Evolutionary conservation across 169 alveolate species (phyloP), one percentile per base, ranked within the genome.

Genomic region (Hepatocystis sp.): DNA sequence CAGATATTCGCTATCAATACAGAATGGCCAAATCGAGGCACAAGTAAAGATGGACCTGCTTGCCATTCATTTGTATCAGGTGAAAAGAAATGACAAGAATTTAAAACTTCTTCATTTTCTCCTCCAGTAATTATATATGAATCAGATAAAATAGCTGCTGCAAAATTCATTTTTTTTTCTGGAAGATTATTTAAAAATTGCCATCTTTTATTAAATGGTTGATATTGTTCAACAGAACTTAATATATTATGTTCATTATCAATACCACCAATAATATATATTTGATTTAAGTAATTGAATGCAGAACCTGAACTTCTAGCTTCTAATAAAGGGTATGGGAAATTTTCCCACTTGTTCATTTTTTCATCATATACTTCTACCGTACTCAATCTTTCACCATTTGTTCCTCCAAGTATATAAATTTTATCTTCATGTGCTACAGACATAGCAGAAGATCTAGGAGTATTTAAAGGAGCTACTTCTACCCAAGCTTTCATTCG

Each of bases 281-380:
- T 49, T 51, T 91, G 95, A 71, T 85, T 86, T 55, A 85, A 60
- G 61, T 88, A 93, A 28, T 84, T 66, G 63, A 91, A 94, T 0
- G 97, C 97, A 2, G 96, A 88, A 0, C 96, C 97, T 0, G 97
- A 95, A 19, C 96, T 90, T 55, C 97, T 90, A 1, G 89, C 97
- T 78, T 94, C 97, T 13, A 94, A 67, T 84, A 94, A 81, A 25
- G 91, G 93, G n/a, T 86, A 88, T 23, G 94, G 91, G 27, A 92
- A 61, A 4, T 71, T 60, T 65, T 93, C 94, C 98, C 97, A 95
- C 65, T 92, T 92, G 66, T 94, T 91, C 93, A 91, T 91, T n/a
- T 95, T 91, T 19, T 94, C 95, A 60, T 94, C 97, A 76, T 93
- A 94, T 63, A 93, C 86, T 78, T 96, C 97, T 17, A 93, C 96